phyloP scores from a whole-genome alignment of 2,329 filamentous ascomycete species.

The Penicillium brevicompactum region DNA sequence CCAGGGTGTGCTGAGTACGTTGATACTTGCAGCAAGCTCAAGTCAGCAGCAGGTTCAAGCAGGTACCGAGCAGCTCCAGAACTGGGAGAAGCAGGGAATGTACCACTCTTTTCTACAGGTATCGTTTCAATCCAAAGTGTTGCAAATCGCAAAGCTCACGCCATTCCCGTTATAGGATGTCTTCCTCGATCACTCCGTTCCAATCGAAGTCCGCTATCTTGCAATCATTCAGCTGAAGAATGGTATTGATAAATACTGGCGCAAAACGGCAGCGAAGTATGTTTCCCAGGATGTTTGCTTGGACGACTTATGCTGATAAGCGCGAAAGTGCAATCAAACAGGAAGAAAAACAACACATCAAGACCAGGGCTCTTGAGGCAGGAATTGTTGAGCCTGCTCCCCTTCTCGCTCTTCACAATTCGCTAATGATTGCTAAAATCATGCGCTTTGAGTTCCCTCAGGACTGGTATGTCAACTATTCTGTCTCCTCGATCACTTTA shows the following conservation, averaged over 20 bases:
- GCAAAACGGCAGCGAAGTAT: conserved; percentile 72
- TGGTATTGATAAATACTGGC: conserved; percentile 93
- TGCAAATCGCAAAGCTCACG: conserved; percentile 1
- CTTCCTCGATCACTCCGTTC: conserved; percentile 77
- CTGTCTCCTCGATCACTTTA: no score
- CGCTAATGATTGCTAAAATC: conserved; percentile 83
- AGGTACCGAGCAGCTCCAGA: conserved; percentile 67
- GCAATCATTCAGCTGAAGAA: conserved; percentile 95
- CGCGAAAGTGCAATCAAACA: conserved; percentile 57
- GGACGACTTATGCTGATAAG: conserved; percentile 17
- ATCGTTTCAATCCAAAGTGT: conserved; percentile 19
- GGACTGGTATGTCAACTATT: conserved; percentile 64
- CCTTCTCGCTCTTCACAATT: conserved; percentile 81
- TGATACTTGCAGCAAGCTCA: conserved; percentile 65
- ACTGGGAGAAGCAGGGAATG: conserved; percentile 68
- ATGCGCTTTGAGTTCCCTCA: conserved; percentile 84
- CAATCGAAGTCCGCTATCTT: conserved; percentile 78
- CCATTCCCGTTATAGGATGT: conserved; percentile 59
- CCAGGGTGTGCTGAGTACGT: conserved; percentile 64
- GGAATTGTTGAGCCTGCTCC: conserved; percentile 76
- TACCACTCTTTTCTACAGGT: conserved; percentile 73
- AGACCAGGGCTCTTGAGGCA: conserved; percentile 72
- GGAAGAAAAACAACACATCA: conserved; percentile 76
- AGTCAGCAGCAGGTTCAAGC: conserved; percentile 68
- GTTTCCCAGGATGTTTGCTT: conserved; percentile 11